Conservation (phyloP, 306 rosid species). For the Cotoneaster glaucophyllus region DNA sequence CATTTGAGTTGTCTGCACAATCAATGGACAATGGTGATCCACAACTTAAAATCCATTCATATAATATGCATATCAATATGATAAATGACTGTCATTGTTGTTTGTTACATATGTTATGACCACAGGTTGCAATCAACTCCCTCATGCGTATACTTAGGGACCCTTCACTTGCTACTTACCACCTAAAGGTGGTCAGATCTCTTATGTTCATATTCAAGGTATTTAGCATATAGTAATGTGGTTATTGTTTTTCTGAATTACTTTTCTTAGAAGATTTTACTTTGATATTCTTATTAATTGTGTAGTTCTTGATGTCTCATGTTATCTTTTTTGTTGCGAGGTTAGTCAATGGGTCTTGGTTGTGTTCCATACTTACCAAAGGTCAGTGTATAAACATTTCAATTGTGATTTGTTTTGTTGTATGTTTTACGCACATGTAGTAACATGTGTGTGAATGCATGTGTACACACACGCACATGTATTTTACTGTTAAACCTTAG, state of each 20-base stretch:
- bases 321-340: slow-evolving; percentile 38
- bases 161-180: slow-evolving; percentile 90
- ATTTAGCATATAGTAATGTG: background rate
- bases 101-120: background rate
- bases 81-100: background rate
- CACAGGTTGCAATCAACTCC: slow-evolving; percentile 93
- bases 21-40: background rate
- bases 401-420: background rate
- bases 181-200: slow-evolving; percentile 86
- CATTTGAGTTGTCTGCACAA: background rate
- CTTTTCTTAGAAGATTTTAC: background rate
- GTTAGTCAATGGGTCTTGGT: slow-evolving; percentile 93
- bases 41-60: background rate
- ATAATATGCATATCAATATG: background rate
- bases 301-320: slow-evolving; percentile 21
- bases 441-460: background rate
- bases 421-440: background rate
- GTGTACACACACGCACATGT: background rate
- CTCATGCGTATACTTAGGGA: slow-evolving; percentile 98
- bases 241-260: background rate
- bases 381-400: slow-evolving; percentile 46
- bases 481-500: background rate
- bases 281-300: background rate
- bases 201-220: slow-evolving; percentile 99
- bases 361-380: slow-evolving; percentile 94